A percentile compares a stretch with the other conserved stretches of the same genome.
Evolutionary conservation across 2,329 filamentous ascomycete genomes (phyloP).

Genomic region (Lecanicillium sp.): DNA sequence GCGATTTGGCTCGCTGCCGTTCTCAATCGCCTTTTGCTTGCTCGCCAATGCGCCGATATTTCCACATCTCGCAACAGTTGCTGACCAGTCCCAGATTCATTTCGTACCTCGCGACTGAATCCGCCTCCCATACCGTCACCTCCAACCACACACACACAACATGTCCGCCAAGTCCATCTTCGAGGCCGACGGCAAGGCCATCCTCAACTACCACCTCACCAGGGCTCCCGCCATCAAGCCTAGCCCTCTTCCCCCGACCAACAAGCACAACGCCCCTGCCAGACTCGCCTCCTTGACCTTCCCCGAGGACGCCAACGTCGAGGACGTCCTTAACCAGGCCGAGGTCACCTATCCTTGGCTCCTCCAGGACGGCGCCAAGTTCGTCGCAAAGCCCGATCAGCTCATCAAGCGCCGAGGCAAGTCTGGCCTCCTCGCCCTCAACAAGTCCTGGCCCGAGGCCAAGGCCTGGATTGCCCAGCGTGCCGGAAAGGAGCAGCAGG

Average conservation of each 20-base stretch:
- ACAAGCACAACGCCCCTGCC: conserved; percentile 87
- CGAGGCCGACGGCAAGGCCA: conserved; percentile 99
- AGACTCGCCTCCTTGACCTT: conserved; percentile 92
- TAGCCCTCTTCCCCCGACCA: conserved; percentile 75
- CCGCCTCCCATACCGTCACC: conserved; percentile 18
- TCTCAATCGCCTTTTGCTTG: not conserved
- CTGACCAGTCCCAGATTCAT: conserved; percentile 6
- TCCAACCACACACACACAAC: conserved; percentile 24
- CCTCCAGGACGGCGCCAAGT: conserved; percentile 73
- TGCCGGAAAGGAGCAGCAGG: conserved; percentile 85
- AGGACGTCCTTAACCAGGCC: conserved; percentile 85
- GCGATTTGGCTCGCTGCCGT: not conserved
- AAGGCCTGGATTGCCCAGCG: conserved; percentile 89
- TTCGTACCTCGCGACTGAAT: not conserved
- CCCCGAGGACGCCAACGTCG: conserved; percentile 77
- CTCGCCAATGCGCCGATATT: not conserved
- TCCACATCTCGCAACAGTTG: conserved; percentile 6
- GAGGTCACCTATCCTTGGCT: conserved; percentile 98
- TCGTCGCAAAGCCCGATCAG: conserved; percentile 99
- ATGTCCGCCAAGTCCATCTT: conserved; percentile 79
- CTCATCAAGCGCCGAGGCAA: conserved; percentile 99
- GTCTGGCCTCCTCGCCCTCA: conserved; percentile 91
- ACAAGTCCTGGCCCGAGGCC: conserved; percentile 95
- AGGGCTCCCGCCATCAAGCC: conserved; percentile 97
- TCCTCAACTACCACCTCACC: conserved; percentile 99